Conservation (phyloP, 2,329 filamentous ascomycete genomes). For the Diaporthe citrichinensis region DNA sequence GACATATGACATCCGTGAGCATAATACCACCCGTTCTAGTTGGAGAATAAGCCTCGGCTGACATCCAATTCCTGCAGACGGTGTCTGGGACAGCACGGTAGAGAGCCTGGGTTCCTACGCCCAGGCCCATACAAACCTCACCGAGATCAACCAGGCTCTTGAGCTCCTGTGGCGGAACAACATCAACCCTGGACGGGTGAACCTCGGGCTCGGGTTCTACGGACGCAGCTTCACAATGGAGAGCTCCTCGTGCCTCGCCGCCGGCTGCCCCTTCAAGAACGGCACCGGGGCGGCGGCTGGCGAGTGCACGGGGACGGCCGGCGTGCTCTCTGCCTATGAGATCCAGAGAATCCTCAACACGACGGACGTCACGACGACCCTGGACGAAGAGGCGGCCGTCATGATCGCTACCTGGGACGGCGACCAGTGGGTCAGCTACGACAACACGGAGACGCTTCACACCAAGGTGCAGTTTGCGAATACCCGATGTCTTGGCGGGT, state of each 20-base stretch:
- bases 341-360: background rate
- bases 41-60: too few relatives aligned
- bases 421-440: background rate
- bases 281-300: constrained; percentile 41
- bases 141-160: constrained; percentile 46
- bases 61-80: background rate
- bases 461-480: background rate
- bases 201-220: constrained; percentile 11
- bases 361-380: background rate
- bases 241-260: background rate
- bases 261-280: background rate
- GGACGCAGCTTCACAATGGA: background rate
- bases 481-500: background rate
- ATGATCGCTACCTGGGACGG: background rate
- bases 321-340: background rate
- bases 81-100: constrained; percentile 44
- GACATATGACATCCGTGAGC: background rate
- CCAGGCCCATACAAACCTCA: constrained; percentile 44
- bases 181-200: background rate
- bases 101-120: constrained; percentile 9
- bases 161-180: background rate
- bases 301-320: background rate
- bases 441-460: background rate
- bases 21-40: too few relatives aligned
- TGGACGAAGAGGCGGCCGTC: background rate